These are phyloP conservation scores for Chlorociboria aeruginascens DNA, from an alignment of 495 filamentous ascomycete genomes.

Conservation along the genomic window DNA sequence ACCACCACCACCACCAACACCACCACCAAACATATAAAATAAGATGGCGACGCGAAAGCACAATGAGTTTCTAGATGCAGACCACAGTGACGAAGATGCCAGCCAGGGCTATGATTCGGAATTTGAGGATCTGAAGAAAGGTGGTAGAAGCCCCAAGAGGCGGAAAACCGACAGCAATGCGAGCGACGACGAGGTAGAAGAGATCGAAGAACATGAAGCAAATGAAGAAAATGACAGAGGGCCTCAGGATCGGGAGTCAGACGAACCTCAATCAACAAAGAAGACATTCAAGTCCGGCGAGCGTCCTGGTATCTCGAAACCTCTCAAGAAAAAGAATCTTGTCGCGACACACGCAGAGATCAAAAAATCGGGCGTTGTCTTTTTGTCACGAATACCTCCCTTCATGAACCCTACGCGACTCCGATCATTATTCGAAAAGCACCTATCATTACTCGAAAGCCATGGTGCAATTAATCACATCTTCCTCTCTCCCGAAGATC, in stretches of 20 bases:
- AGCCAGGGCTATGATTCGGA: conserved; percentile 59
- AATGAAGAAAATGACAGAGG: conserved; percentile 5
- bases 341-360: conserved; percentile 43
- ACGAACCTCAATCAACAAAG: background rate
- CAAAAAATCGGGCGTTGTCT: conserved; percentile 66
- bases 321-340: conserved; percentile 47
- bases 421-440: conserved; percentile 61
- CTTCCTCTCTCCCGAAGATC: conserved; percentile 76
- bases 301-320: conserved; percentile 33
- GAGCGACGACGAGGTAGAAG: conserved; percentile 26
- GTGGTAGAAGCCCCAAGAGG: conserved; percentile 50
- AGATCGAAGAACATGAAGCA: conserved; percentile 9
- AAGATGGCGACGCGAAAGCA: conserved; percentile 33
- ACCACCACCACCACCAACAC: too few species aligned
- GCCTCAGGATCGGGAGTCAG: background rate
- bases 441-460: conserved; percentile 59
- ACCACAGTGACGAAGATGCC: conserved; percentile 50
- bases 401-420: conserved; percentile 87
- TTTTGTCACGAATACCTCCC: conserved; percentile 82
- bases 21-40: too few species aligned
- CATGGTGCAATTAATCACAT: conserved; percentile 74
- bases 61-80: conserved; percentile 65
- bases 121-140: conserved; percentile 50
- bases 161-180: conserved; percentile 36
- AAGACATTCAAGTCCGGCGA: conserved; percentile 20